A percentile compares a stretch with the other conserved stretches of the same genome.
These are phyloP conservation scores for Trichosanthes cucumerina DNA, from an alignment of 306 rosid species.

Conservation along the genomic window DNA sequence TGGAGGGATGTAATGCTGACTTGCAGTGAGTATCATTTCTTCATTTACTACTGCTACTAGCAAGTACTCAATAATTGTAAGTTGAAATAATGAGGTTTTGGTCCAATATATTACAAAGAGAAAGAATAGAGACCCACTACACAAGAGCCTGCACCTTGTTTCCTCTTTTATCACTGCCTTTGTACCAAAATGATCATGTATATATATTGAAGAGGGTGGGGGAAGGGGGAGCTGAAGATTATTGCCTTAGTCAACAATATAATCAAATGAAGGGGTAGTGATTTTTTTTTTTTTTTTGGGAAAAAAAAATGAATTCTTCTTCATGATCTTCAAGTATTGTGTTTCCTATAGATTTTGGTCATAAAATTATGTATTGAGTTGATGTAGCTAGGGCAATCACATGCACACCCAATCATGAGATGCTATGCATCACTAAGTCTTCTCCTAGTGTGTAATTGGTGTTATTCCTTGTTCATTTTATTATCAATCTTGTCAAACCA, in stretches of 20 bases:
- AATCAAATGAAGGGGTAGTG: background rate
- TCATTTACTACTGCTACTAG: constrained; percentile 1
- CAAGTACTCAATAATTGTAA: background rate
- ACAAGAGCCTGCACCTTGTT: constrained; percentile 9
- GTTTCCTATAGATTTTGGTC: background rate
- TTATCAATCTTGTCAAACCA: background rate
- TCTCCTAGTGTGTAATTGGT: background rate
- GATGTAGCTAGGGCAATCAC: constrained; percentile 3
- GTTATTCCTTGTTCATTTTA: background rate
- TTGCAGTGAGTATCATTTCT: background rate
- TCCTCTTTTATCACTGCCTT: background rate
- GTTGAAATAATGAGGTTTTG: constrained; percentile 8
- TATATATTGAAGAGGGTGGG: background rate
- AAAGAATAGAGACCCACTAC: background rate
- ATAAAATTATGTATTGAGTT: background rate
- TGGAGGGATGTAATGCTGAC: background rate
- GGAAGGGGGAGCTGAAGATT: background rate
- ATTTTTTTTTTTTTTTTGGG: background rate
- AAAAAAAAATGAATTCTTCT: too few relatives aligned
- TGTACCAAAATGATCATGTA: background rate
- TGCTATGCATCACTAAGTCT: constrained; percentile 3
- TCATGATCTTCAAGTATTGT: background rate
- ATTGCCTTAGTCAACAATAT: constrained; percentile 6
- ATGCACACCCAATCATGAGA: constrained; percentile 11
- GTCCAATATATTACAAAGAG: background rate